These are phyloP conservation scores for Boletus reticulatus DNA, from an alignment of 768 basidiomycete genomes.

Conservation along the genomic window DNA sequence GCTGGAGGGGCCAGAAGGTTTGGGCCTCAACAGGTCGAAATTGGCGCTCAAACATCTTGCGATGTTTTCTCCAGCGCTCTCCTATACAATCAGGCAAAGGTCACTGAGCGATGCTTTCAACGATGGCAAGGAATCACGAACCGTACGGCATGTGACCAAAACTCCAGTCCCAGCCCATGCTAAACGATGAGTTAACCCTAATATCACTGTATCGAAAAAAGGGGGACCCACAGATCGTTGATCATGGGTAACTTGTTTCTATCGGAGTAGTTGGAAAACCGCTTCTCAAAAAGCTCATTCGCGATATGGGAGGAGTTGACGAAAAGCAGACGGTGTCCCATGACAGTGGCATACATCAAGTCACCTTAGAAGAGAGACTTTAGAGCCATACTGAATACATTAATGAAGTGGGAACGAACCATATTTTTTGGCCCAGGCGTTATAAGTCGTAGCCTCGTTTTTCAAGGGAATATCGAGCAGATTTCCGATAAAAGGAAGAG, in stretches of 20 bases:
- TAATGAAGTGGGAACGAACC: slow-evolving; percentile 20
- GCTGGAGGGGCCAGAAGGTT: slow-evolving; percentile 44
- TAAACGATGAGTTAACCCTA: slow-evolving; percentile 24
- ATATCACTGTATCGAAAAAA: neutral
- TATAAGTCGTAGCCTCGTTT: slow-evolving; percentile 41
- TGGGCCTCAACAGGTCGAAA: slow-evolving; percentile 45
- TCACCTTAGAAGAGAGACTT: slow-evolving; percentile 36
- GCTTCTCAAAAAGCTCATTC: slow-evolving; percentile 55
- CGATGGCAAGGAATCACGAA: slow-evolving; percentile 12
- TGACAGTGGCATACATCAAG: slow-evolving; percentile 49
- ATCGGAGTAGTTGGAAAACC: slow-evolving; percentile 56
- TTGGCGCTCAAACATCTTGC: slow-evolving; percentile 51
- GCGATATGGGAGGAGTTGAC: slow-evolving; percentile 47
- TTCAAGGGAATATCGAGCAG: slow-evolving; percentile 43
- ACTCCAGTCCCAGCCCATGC: slow-evolving; percentile 48
- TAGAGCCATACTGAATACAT: neutral
- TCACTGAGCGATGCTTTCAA: neutral
- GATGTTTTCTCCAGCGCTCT: slow-evolving; percentile 50
- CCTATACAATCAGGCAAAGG: slow-evolving; percentile 30
- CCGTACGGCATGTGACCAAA: slow-evolving; percentile 57
- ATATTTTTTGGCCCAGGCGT: slow-evolving; percentile 38
- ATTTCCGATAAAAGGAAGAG: slow-evolving; percentile 54
- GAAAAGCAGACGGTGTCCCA: slow-evolving; percentile 49
- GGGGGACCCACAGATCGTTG: slow-evolving; percentile 41
- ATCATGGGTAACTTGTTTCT: slow-evolving; percentile 48